Evolutionary conservation across 805 yeast genomes (phyloP), one percentile per base, ranked within the genome.

Genomic region (Saturnispora sanitii): DNA sequence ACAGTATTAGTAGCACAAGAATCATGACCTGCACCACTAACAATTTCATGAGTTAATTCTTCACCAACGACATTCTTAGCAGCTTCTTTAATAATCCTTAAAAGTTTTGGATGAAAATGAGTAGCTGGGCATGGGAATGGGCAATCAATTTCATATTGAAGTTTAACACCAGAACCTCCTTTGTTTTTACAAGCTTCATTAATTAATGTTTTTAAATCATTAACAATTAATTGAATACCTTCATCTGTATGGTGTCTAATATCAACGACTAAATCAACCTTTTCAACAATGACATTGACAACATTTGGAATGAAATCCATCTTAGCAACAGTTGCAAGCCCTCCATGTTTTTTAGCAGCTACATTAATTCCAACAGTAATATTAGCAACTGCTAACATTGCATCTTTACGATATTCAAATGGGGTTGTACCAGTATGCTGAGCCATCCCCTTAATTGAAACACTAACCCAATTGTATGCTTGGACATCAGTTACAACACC

Each of bases 341-440:
- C 84, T 8, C 63, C 64, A 46, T 70, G 59, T 37, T 64, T 58
- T 30, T 56, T 52, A 1, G 83, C 83, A 40, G 75, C 65, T 36
- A 73, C 77, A 40, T 76, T 70, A 11, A 78, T 75, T 35, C 63
- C 66, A 11, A 66, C 66, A 30, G 79, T 72, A 68, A 80, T 71
- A 44, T 64, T 66, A 2, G 84, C 63, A 7, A 79, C 72, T 2
- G 79, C 71, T 12, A 76, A 62, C 37, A 79, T 52, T 0, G 86
- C 77, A 57, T 80, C 87, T 18, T 71, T 65, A 51, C 87, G 67
- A 37, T 72, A 64, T 29, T 60, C 57, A 60, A 80, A 61, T 13
- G 86, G 86, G 0, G 87, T 80, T 1, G 86, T 76, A 15, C 88
- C 88, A 0, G 87, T 76, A 52, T 80, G 88, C 40, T 76, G 77